Percentiles rank a stretch among this genome's conserved stretches.
Conservation (phyloP, 2,329 filamentous ascomycete species). For the Calonectria naviculata region DNA sequence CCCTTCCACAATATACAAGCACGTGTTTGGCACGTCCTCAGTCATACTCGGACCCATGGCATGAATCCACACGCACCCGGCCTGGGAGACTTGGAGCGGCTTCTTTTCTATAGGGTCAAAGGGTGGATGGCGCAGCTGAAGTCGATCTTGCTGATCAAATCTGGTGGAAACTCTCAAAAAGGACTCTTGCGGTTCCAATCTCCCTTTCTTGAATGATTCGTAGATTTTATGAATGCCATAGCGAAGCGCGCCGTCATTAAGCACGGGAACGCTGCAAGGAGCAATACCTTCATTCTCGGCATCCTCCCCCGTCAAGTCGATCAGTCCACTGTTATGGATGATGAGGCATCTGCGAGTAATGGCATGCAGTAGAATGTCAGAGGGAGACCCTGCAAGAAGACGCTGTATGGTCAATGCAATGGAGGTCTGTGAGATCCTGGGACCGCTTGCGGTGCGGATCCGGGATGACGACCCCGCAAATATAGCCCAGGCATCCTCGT, state of each 20-base stretch:
- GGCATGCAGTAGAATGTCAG: neutral
- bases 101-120: neutral
- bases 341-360: neutral
- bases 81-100: neutral
- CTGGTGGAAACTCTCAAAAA: neutral
- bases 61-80: neutral
- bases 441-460: neutral
- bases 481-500: neutral
- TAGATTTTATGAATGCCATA: slow-evolving; percentile 1
- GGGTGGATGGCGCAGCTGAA: neutral
- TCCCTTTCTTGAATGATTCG: neutral
- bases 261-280: neutral
- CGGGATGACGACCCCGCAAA: neutral
- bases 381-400: neutral
- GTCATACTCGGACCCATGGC: neutral
- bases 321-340: neutral
- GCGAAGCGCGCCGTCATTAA: neutral
- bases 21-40: neutral
- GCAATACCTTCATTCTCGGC: neutral
- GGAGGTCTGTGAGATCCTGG: neutral
- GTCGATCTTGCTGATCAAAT: neutral
- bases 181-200: neutral
- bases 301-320: neutral
- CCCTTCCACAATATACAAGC: neutral
- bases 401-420: neutral